Evolutionary conservation across 2,329 filamentous ascomycete genomes (phyloP), one percentile per base, ranked within the genome.

Genomic region (Alternaria conjuncta): DNA sequence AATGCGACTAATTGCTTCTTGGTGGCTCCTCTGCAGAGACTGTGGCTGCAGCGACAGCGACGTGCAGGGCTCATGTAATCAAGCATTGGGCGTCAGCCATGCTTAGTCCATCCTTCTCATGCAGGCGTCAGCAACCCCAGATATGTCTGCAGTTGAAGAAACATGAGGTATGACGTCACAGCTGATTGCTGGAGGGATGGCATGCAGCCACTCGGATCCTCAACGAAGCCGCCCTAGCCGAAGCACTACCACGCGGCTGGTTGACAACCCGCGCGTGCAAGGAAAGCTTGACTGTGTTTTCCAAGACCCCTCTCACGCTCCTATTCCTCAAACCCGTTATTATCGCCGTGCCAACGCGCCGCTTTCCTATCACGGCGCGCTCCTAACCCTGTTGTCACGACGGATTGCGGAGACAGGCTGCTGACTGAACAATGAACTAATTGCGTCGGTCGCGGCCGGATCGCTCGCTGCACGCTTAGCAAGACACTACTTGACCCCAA

Each of bases 361-460:
- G 63, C 57, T 60, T 64, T 36, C 60, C 60, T 18, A 15, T 60
- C 30, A 21, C 18, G 55, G 61, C 21, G 6, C 28, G 43, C 30
- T 26, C 32, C 50, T 58, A 44, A 36, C 50, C 61, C 13, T 45
- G 30, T 60, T 57, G 61, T 60, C 55, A 18, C 53, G 20, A 45
- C 15, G 53, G 36, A 32, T 30, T 61, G 55, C 61, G 36, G 43
- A 41, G 26, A 32, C 45, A 36, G 1, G 15, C 55, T 63, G 64
- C 66, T 70, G 63, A 71, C 67, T 65, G 65, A 61, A 65, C 63
- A 60, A 60, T 55, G 56, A 66, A 65, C 67, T 68, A 70, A 49
- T 26, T 53, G 25, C 43, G 47, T 65, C 62, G 66, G 67, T 69
- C 58, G 59, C 60, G 58, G 58, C 63, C 69, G 70, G 69, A 64